Conservation (phyloP, 805 yeast species). For the Nakazawaea wyomingensis region DNA sequence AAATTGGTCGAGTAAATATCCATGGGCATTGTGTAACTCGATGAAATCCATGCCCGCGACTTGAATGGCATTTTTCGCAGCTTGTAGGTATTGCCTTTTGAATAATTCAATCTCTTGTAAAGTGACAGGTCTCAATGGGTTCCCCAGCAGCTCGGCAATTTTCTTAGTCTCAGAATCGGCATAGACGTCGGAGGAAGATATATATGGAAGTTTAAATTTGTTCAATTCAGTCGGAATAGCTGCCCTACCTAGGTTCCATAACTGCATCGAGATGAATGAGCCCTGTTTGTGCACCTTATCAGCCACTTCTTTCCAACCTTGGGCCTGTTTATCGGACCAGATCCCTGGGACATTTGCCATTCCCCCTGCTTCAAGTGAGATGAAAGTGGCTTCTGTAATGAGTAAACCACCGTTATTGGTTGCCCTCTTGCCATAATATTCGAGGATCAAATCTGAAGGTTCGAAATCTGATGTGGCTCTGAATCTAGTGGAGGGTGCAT, state of each 20-base stretch:
- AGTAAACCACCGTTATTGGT: conserved; percentile 52
- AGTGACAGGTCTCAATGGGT: conserved; percentile 43
- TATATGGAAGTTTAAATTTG: conserved; percentile 29
- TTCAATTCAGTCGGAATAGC: conserved; percentile 32
- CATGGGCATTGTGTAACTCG: conserved; percentile 38
- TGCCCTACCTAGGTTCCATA: conserved; percentile 45
- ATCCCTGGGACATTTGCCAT: conserved; percentile 44
- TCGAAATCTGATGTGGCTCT: conserved; percentile 33
- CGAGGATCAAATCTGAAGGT: conserved; percentile 40
- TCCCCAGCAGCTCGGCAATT: conserved; percentile 24
- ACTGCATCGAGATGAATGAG: conserved; percentile 40
- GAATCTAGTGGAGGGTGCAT: conserved; percentile 49
- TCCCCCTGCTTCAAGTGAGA: conserved; percentile 37
- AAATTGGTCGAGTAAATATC: conserved; percentile 36
- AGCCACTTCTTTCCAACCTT: conserved; percentile 43
- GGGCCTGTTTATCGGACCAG: conserved; percentile 39
- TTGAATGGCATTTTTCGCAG: conserved; percentile 35
- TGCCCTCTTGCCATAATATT: conserved; percentile 54
- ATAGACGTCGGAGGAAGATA: conserved; percentile 35
- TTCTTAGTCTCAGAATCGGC: conserved; percentile 28
- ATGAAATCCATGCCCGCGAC: conserved; percentile 36
- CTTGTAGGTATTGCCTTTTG: conserved; percentile 34
- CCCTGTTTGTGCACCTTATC: conserved; percentile 47
- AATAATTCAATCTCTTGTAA: conserved; percentile 35
- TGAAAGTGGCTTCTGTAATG: conserved; percentile 55